Base-by-base conservation (phyloP, 2,329 filamentous ascomycete species). In the Colletotrichum karsti region DNA sequence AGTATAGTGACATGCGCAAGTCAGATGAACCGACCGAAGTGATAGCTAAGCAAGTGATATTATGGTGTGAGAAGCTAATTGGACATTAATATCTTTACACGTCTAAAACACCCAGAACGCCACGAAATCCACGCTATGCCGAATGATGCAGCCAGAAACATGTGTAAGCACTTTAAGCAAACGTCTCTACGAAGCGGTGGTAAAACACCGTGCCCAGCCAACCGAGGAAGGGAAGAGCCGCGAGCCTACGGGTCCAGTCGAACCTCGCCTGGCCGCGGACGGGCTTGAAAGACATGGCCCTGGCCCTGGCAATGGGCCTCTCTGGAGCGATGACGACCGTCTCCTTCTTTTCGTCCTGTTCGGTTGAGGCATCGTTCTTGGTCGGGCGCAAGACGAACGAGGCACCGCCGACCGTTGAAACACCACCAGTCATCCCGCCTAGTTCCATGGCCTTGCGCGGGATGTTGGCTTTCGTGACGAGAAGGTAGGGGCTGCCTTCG, bases 381-480 rank as follows among this genome's bases (percentile, higher is more conserved):
- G 20, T 64, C 3, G 53, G 64, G 18, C 53, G 60, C 18, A 67
- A 18, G 15, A 58, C 39, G n/a, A 64, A 67, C 5, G 51, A 48
- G 13, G 64, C 51, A n/a, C 41, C 60, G 15, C 54, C 33, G n/a
- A 37, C 7, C 22, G 12, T 54, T 3, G 64, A 63, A 24, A 58
- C 28, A 10, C 48, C 60, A 5, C 53, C 53, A 8, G 64, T 58
- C 60, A 67, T 63, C n/a, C 53, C 60, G 7, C 66, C 62, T 39
- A 53, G 9, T 7, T 39, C 42, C 12, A 66, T n/a, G 7, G 73
- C 73, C 35, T 63, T 39, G 2, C 41, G 60, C 2, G 67, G 61
- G 9, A 72, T 67, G 33, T 56, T 71, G 6, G 70, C 68, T 63
- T 74, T 74, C 20, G 73, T 73, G 15, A 72, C 69, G 24, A 72